Base-by-base conservation (phyloP, 208 protist species). In the Eutreptiella sp. region DNA sequence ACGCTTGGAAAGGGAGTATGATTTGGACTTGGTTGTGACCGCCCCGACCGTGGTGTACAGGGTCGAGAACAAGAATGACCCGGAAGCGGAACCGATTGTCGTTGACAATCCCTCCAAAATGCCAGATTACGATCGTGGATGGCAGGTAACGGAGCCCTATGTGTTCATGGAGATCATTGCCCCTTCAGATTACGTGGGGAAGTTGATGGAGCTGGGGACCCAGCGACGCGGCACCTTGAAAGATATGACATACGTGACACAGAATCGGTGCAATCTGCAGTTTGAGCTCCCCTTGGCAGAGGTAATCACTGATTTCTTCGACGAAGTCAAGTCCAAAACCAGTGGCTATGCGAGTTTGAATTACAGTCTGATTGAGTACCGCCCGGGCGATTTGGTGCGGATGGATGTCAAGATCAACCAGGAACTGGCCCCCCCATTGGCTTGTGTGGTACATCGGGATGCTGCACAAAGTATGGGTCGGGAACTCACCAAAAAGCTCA, bases 221-320 rank as follows among this genome's bases (percentile, higher is more conserved):
- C n/a, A n/a, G n/a, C n/a, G n/a, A n/a, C n/a, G n/a, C n/a, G n/a
- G n/a, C n/a, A n/a, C n/a, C n/a, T n/a, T n/a, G n/a, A n/a, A n/a
- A n/a, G n/a, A n/a, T n/a, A n/a, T n/a, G n/a, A n/a, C n/a, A n/a
- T n/a, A n/a, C n/a, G n/a, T n/a, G n/a, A n/a, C n/a, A n/a, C n/a
- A n/a, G n/a, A n/a, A n/a, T n/a, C n/a, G n/a, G n/a, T n/a, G n/a
- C n/a, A n/a, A n/a, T n/a, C n/a, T n/a, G n/a, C n/a, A n/a, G n/a
- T n/a, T n/a, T n/a, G n/a, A n/a, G n/a, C n/a, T 98, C 70, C 90
- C 93, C 0, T 74, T 97, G 2, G 72, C 77, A 16, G 94, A 97
- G 66, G 76, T 98, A 35, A 81, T 89, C 28, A 88, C 85, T 1
- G 88, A 95, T 50, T 97, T 98, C 75, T 96, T 93, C 77, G 80